Percentiles rank a stretch among this genome's conserved stretches.
phyloP scores from a whole-genome alignment of 2,329 filamentous ascomycete genomes.

The Ophiostoma australiae region DNA sequence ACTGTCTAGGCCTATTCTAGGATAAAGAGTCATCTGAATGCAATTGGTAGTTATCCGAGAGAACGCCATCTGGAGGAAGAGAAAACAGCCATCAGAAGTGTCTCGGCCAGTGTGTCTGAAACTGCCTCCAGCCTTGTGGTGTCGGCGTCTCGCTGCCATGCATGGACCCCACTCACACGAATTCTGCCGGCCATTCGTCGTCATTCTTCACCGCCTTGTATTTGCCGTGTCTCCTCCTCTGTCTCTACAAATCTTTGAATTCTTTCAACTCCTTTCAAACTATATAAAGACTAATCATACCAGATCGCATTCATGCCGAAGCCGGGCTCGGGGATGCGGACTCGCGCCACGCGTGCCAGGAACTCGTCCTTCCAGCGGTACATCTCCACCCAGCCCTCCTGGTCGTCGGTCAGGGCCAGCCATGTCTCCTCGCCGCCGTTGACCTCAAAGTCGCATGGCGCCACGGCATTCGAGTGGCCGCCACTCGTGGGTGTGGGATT shows the following conservation, averaged over 20 bases:
- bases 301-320: constrained; percentile 97
- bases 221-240: background rate
- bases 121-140: background rate
- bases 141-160: background rate
- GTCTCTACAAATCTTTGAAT: too few relatives aligned
- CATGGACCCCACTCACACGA: background rate
- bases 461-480: constrained; percentile 83
- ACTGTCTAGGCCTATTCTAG: background rate
- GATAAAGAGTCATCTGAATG: background rate
- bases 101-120: background rate
- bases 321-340: constrained; percentile 77
- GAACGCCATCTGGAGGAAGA: background rate
- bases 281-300: constrained; percentile 54
- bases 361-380: constrained; percentile 83
- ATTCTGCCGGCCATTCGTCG: constrained; percentile 20
- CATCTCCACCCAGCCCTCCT: constrained; percentile 81
- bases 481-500: constrained; percentile 83
- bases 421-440: constrained; percentile 51
- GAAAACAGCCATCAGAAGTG: background rate
- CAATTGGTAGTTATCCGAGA: too few relatives aligned
- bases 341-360: constrained; percentile 67
- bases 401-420: constrained; percentile 84
- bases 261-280: background rate
- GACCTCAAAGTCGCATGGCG: constrained; percentile 75
- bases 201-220: constrained; percentile 18